Percentiles rank a stretch among this genome's conserved stretches.
Conservation (phyloP, 345 rosid genomes). For the Microthlaspi erraticum region DNA sequence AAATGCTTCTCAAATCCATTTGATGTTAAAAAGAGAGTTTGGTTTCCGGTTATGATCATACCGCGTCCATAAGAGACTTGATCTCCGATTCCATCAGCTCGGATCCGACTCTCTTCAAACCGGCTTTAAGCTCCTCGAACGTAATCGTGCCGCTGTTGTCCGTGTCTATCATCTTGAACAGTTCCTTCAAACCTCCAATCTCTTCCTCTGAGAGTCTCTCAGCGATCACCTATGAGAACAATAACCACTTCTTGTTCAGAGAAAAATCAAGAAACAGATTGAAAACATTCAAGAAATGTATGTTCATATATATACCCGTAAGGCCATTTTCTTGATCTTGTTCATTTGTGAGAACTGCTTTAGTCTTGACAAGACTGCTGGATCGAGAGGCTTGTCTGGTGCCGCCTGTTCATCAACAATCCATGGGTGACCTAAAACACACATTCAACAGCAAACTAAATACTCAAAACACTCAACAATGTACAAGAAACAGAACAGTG, state of each 20-base stretch:
- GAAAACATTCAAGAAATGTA: neutral
- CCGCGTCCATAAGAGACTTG: constrained; percentile 92
- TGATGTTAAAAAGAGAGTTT: neutral
- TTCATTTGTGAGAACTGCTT: constrained; percentile 97
- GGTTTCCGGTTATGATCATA: constrained; percentile 30
- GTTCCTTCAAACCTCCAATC: constrained; percentile 88
- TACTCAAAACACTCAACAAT: neutral
- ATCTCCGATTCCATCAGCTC: constrained; percentile 92
- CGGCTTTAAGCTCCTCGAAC: constrained; percentile 88
- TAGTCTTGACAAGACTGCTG: constrained; percentile 90
- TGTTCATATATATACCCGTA: constrained; percentile 59
- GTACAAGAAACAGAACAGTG: too few relatives aligned
- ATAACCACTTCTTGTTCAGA: too few relatives aligned
- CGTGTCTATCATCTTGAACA: constrained; percentile 95
- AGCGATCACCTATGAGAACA: too few relatives aligned
- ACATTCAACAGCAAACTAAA: constrained; percentile 38
- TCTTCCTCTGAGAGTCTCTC: constrained; percentile 98
- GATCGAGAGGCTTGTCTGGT: constrained; percentile 90
- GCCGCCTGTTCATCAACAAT: constrained; percentile 91
- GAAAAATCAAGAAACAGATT: constrained; percentile 5
- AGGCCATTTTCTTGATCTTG: constrained; percentile 97
- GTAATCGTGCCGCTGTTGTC: constrained; percentile 92
- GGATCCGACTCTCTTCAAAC: constrained; percentile 86
- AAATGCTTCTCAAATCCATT: neutral
- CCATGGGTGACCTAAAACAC: constrained; percentile 84